Evolutionary conservation across 1,284 basidiomycete genomes (phyloP).

Genomic region (Puccinia triticina): DNA sequence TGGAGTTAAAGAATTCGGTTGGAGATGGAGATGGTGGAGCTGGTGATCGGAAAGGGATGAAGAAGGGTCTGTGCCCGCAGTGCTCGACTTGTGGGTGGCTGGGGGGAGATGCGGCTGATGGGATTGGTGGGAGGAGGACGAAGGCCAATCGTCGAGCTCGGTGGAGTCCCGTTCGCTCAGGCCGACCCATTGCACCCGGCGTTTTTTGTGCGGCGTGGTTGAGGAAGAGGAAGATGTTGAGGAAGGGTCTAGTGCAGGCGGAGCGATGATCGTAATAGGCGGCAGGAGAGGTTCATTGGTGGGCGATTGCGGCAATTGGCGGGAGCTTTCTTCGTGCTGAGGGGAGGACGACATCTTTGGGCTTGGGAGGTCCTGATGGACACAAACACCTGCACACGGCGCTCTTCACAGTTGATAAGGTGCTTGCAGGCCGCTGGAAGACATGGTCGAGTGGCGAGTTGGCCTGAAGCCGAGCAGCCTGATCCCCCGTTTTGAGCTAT

Average conservation of each 20-base stretch:
- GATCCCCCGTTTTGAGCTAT: too few relatives aligned
- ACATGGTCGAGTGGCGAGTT: too few relatives aligned
- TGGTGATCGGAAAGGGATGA: constrained; percentile 20
- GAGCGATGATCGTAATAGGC: not conserved
- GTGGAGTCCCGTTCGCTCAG: constrained; percentile 37
- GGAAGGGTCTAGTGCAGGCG: not conserved
- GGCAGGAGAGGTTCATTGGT: too few relatives aligned
- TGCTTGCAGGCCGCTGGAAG: too few relatives aligned
- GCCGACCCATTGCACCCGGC: constrained; percentile 49
- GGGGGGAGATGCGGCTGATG: not conserved
- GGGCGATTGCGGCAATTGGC: too few relatives aligned
- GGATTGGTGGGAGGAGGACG: constrained; percentile 16
- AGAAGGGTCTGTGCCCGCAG: constrained; percentile 20
- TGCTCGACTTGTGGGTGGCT: not conserved
- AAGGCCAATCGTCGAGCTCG: constrained; percentile 38
- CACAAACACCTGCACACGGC: too few relatives aligned
- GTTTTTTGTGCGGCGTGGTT: constrained; percentile 26
- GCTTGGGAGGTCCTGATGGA: too few relatives aligned
- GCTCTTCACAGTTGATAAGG: too few relatives aligned
- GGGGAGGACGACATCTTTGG: too few relatives aligned
- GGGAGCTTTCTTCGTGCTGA: too few relatives aligned
- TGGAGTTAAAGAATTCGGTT: not conserved
- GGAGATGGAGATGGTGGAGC: not conserved
- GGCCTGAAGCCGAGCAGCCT: too few relatives aligned
- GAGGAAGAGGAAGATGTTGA: not conserved